Evolutionary conservation across 108 stramenopile species (phyloP), one percentile per base, ranked within the genome.

Genomic region (Conticribra guillardii): DNA sequence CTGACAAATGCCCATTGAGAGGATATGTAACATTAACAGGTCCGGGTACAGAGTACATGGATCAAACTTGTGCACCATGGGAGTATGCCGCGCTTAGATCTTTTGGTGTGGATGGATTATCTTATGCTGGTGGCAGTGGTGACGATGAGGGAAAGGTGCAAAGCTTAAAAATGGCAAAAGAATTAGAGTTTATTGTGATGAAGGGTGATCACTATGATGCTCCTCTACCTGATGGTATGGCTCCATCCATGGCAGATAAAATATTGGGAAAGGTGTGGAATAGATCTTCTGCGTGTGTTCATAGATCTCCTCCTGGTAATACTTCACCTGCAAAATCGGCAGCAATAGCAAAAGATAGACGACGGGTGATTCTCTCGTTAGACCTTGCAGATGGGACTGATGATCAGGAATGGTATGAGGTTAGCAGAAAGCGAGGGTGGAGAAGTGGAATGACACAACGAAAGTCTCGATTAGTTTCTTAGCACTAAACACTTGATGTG

Each of bases 161-260:
- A 41, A 60, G 67, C 44, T 31, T 82, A 9, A 57, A 66, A 59
- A 54, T 60, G 71, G 86, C 86, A 23, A 49, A 62, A 2, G 79
- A 83, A 56, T 33, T 80, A 30, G 82, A 87, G 66, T 87, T 87
- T 58, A 87, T 87, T 23, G 84, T 87, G 0, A 87, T 87, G 86
- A 87, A 87, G 64, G 86, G 86, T 31, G 86, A 87, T 73, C 57
- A 71, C 24, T 87, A 87, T 32, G 71, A 78, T 23, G 61, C 74
- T 16, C 48, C 55, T 59, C 26, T 54, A 49, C 50, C 82, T 49
- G 49, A 61, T 27, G 53, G 56, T n/a, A 54, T 41, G n/a, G 52
- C 23, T 18, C 15, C 61, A 57, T 68, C 69, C 3, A 11, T 57
- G 45, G 4, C 34, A 27, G 31, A 46, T 26, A 32, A 30, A 58